Evolutionary conservation across 169 alveolate genomes (phyloP).

Genomic region (Perkinsus chesapeaki): DNA sequence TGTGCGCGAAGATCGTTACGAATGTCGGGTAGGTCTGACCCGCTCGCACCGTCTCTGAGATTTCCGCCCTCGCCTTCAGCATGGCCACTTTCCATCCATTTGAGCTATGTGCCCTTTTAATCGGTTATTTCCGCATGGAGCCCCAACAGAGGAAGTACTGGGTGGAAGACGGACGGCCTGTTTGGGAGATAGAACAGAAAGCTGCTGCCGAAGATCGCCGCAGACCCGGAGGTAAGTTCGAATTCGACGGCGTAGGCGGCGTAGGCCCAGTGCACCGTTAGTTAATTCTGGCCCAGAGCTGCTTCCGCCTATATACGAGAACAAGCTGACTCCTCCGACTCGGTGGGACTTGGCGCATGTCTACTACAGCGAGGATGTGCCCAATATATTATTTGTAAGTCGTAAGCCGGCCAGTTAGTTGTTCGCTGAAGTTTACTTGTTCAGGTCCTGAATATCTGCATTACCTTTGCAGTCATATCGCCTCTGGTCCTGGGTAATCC

Average conservation of each 20-base stretch:
- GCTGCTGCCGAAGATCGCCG: no score
- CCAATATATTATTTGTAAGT: not conserved
- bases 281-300: no score
- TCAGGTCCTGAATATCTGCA: not conserved
- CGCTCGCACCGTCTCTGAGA: not conserved
- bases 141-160: not conserved
- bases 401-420: not conserved
- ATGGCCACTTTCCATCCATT: not conserved
- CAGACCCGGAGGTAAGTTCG: no score
- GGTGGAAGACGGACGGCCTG: not conserved
- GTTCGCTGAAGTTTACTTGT: no score
- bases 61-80: not conserved
- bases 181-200: not conserved
- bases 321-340: not conserved
- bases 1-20: not conserved
- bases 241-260: no score
- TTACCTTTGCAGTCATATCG: not conserved
- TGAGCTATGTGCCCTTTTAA: not conserved
- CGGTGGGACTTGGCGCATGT: not conserved
- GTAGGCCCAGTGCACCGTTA: no score
- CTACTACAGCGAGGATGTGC: not conserved
- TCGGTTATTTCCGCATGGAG: not conserved
- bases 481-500: not conserved
- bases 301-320: not conserved
- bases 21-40: not conserved